phyloP scores from a whole-genome alignment of 345 rosid species.

The Rhodamnia argentea region DNA sequence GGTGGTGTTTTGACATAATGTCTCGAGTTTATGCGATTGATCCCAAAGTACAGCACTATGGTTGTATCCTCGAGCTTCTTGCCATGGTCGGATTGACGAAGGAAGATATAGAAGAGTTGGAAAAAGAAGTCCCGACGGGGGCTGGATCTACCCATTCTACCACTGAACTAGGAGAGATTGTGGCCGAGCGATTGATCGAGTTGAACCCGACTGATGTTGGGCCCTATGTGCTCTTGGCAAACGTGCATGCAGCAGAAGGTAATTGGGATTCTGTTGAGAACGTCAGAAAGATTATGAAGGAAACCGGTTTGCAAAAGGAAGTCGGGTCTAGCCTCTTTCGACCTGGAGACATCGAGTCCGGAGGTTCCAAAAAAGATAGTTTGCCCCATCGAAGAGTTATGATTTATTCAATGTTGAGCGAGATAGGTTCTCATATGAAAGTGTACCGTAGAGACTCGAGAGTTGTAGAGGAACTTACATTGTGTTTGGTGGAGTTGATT shows the following conservation, averaged over 20 bases:
- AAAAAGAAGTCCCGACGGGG: slow-evolving; percentile 8
- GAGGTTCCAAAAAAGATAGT: background rate
- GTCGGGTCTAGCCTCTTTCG: slow-evolving; percentile 6
- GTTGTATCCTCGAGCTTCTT: slow-evolving; percentile 52
- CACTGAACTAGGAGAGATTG: slow-evolving; percentile 34
- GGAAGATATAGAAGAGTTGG: slow-evolving; percentile 22
- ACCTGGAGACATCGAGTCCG: slow-evolving; percentile 1
- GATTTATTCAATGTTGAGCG: slow-evolving; percentile 37
- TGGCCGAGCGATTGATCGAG: slow-evolving; percentile 34
- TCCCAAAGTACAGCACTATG: slow-evolving; percentile 47
- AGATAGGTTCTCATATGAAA: slow-evolving; percentile 31
- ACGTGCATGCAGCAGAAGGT: slow-evolving; percentile 40
- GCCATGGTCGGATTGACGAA: slow-evolving; percentile 32
- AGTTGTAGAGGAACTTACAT: background rate
- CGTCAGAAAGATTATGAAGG: slow-evolving; percentile 31
- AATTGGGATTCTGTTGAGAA: slow-evolving; percentile 45
- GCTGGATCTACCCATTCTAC: slow-evolving; percentile 17
- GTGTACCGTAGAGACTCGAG: background rate
- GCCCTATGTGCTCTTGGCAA: slow-evolving; percentile 38
- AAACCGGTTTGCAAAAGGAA: slow-evolving; percentile 16
- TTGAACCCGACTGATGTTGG: slow-evolving; percentile 33
- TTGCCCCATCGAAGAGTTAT: slow-evolving; percentile 15
- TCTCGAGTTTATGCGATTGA: slow-evolving; percentile 34
- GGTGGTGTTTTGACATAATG: slow-evolving; percentile 56
- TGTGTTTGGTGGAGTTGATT: background rate